A percentile compares a stretch with the other conserved stretches of the same genome.
phyloP scores from a whole-genome alignment of 441 rosid genomes.

The California macrophylla region DNA sequence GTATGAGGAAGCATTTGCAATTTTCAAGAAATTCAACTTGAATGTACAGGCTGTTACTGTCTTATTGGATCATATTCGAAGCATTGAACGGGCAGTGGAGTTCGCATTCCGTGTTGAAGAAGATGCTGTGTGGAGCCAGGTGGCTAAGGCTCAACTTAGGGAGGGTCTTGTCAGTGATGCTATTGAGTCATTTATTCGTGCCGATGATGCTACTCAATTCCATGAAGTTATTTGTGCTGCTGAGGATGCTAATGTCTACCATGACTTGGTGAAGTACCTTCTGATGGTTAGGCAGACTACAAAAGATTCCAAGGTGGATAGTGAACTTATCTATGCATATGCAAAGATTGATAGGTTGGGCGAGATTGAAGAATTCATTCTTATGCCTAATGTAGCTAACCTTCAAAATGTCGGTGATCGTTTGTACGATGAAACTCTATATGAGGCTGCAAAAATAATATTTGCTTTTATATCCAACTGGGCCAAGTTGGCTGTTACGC shows the following conservation, averaged over 20 bases:
- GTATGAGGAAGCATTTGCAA: conserved; percentile 86
- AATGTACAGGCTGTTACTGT: conserved; percentile 94
- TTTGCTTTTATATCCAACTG: conserved; percentile 94
- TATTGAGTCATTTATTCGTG: conserved; percentile 92
- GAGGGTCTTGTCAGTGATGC: conserved; percentile 95
- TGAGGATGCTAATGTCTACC: conserved; percentile 80
- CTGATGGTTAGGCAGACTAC: conserved; percentile 94
- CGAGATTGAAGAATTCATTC: conserved; percentile 89
- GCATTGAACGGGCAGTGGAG: conserved; percentile 94
- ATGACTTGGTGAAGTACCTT: conserved; percentile 91
- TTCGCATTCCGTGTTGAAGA: conserved; percentile 98
- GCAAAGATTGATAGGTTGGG: conserved; percentile 90
- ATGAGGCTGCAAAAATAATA: conserved; percentile 94
- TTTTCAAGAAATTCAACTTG: conserved; percentile 92
- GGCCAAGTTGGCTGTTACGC: conserved; percentile 94
- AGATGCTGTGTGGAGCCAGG: conserved; percentile 97
- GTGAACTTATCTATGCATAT: conserved; percentile 97
- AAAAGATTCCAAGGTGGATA: conserved; percentile 96
- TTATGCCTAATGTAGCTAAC: conserved; percentile 60
- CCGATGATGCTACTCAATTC: conserved; percentile 92
- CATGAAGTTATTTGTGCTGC: conserved; percentile 79
- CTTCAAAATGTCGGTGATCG: conserved; percentile 89
- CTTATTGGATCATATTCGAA: conserved; percentile 66
- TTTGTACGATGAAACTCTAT: conserved; percentile 70
- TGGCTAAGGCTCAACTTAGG: conserved; percentile 91